These are phyloP conservation scores for Chloranthus sessilifolius DNA, from an alignment of 164 flowering plant species.

Conservation along the genomic window DNA sequence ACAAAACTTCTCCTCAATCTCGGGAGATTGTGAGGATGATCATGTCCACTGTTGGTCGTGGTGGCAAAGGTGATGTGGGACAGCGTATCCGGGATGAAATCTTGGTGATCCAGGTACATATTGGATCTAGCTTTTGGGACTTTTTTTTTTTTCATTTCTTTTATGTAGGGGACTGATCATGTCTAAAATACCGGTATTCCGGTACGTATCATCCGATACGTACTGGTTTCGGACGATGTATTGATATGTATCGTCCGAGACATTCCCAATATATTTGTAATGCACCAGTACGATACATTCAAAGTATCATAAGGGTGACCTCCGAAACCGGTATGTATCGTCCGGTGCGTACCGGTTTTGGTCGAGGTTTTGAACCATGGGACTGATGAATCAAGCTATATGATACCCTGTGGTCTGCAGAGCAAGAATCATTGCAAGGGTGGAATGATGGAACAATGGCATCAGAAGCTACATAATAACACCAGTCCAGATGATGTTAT, in stretches of 20 bases:
- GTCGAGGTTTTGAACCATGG: not conserved
- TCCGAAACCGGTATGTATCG: too few species aligned
- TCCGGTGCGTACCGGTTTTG: too few species aligned
- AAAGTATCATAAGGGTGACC: too few species aligned
- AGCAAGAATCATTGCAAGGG: conserved; percentile 97
- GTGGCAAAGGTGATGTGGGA: conserved; percentile 99
- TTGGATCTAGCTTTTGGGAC: not conserved
- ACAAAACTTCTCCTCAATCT: conserved; percentile 51
- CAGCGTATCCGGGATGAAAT: conserved; percentile 98
- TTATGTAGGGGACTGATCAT: not conserved
- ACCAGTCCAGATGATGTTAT: conserved; percentile 99
- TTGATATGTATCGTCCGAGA: too few species aligned
- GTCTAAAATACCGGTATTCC: too few species aligned
- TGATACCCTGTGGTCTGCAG: conserved; percentile 42
- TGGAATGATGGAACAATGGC: conserved; percentile 99
- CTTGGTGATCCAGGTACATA: conserved; percentile 79
- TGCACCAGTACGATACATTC: too few species aligned
- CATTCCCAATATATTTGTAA: too few species aligned
- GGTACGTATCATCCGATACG: too few species aligned
- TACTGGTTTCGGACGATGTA: too few species aligned
- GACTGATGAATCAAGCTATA: not conserved
- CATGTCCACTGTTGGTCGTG: conserved; percentile 96
- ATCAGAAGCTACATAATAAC: conserved; percentile 94
- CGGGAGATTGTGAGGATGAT: conserved; percentile 81
- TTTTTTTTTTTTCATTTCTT: not conserved